Evolutionary conservation across 441 rosid genomes (phyloP).

Genomic region (Bruguiera hainesii): DNA sequence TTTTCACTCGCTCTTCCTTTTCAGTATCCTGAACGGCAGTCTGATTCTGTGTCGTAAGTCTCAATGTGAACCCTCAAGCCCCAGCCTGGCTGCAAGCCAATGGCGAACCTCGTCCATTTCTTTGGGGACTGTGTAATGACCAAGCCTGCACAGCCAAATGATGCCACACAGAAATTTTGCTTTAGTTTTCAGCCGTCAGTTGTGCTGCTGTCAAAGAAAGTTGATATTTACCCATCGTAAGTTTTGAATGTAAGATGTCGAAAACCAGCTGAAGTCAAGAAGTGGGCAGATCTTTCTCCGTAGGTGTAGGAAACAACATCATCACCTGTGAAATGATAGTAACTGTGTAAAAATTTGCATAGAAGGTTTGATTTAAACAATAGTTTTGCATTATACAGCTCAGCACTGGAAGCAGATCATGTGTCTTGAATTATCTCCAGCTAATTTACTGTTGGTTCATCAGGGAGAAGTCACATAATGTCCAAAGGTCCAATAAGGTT

Average conservation of each 20-base stretch:
- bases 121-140: slow-evolving; percentile 82
- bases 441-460: background rate
- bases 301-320: slow-evolving; percentile 67
- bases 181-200: background rate
- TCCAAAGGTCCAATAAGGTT: background rate
- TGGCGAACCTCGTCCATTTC: slow-evolving; percentile 81
- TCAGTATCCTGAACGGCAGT: slow-evolving; percentile 22
- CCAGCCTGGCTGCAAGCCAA: slow-evolving; percentile 69
- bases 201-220: background rate
- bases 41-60: slow-evolving; percentile 12
- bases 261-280: slow-evolving; percentile 60
- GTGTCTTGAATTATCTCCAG: background rate
- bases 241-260: slow-evolving; percentile 53
- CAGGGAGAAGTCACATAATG: background rate
- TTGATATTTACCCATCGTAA: slow-evolving; percentile 57
- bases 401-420: background rate
- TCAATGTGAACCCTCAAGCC: slow-evolving; percentile 59
- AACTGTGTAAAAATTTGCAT: background rate
- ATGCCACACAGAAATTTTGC: background rate
- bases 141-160: slow-evolving; percentile 54
- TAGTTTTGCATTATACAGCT: background rate
- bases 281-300: slow-evolving; percentile 73
- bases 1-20: slow-evolving; percentile 30
- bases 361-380: background rate
- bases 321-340: slow-evolving; percentile 49